These are phyloP conservation scores for Ophiostoma quercus DNA, from an alignment of 2,329 filamentous ascomycete species.

Conservation along the genomic window DNA sequence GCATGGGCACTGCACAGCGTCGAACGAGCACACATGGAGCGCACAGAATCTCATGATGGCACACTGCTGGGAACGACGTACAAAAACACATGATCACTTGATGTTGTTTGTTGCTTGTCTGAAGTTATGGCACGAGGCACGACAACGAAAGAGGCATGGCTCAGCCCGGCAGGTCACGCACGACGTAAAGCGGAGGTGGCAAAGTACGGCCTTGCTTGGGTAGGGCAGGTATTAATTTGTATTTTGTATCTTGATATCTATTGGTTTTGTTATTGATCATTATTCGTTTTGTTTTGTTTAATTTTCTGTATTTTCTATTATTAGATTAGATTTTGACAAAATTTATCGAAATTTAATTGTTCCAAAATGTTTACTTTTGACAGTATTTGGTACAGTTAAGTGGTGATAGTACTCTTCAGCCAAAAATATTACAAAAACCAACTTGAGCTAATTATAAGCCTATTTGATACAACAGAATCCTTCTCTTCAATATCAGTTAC, in stretches of 20 bases:
- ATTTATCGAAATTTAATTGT: too few species aligned
- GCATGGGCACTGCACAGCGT: background rate
- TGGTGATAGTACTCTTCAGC: too few species aligned
- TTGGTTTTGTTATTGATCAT: background rate
- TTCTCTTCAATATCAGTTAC: background rate
- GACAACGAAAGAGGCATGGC: constrained; percentile 1
- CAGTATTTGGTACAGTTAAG: too few species aligned
- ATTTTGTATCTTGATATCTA: background rate
- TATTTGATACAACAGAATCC: too few species aligned
- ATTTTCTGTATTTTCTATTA: background rate
- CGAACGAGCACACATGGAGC: background rate
- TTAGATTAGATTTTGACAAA: too few species aligned
- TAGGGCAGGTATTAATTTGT: background rate
- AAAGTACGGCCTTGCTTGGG: background rate
- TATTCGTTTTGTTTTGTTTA: background rate
- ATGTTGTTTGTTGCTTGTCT: background rate
- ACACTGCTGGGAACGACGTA: background rate
- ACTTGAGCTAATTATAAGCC: background rate
- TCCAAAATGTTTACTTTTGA: too few species aligned
- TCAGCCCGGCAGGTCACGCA: constrained; percentile 8
- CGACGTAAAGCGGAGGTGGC: constrained; percentile 2
- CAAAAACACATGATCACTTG: background rate
- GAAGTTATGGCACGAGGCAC: constrained; percentile 1
- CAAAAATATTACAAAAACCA: background rate
- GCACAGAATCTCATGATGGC: background rate